Conservation (phyloP, 176 grass and related monocot genomes). For the Neostapfia colusana region DNA sequence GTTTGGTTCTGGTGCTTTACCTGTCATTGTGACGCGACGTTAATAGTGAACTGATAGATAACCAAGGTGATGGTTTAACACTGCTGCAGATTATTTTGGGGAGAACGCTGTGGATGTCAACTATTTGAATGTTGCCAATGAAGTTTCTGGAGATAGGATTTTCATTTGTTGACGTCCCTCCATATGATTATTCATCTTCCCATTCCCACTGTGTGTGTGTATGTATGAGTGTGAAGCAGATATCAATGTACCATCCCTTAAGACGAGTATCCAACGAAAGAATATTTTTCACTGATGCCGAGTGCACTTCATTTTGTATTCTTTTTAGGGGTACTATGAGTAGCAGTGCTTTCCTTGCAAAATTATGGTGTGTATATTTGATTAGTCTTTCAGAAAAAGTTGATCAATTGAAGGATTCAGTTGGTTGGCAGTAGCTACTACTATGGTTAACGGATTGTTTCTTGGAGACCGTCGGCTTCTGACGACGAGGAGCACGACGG, state of each 20-base stretch:
- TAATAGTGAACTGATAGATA: neutral
- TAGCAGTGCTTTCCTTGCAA: too few species aligned
- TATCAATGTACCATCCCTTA: neutral
- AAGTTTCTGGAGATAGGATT: slow-evolving; percentile 43
- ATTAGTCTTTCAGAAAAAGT: too few species aligned
- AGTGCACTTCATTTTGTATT: too few species aligned
- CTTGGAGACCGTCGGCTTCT: too few species aligned
- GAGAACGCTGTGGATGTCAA: slow-evolving; percentile 62
- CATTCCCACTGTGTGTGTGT: neutral
- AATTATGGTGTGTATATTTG: too few species aligned
- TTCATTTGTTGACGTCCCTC: slow-evolving; percentile 58
- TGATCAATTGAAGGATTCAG: too few species aligned
- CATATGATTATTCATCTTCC: neutral
- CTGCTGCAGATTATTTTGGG: slow-evolving; percentile 68
- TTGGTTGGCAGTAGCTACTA: too few species aligned
- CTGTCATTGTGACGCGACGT: neutral
- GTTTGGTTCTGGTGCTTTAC: slow-evolving; percentile 34
- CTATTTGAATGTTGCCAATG: slow-evolving; percentile 67
- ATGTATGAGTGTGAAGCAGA: neutral
- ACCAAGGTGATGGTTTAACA: neutral
- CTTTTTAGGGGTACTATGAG: too few species aligned
- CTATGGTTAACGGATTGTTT: too few species aligned
- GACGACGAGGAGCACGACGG: too few species aligned
- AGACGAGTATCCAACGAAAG: too few species aligned
- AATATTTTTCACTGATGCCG: too few species aligned